Conservation (phyloP, 495 filamentous ascomycete species). For the Daldinia vernicosa region DNA sequence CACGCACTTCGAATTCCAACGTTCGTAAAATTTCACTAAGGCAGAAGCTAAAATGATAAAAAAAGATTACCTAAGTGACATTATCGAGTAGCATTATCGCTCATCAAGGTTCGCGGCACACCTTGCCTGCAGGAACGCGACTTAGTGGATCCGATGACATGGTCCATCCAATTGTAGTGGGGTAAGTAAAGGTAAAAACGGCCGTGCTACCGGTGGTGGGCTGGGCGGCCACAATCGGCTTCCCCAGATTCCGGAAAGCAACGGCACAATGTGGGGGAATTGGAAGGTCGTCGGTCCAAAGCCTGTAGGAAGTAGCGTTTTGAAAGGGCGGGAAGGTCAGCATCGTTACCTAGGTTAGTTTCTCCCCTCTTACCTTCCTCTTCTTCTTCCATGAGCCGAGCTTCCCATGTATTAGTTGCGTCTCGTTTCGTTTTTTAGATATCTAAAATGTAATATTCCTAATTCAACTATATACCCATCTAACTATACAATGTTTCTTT, state of each 20-base stretch:
- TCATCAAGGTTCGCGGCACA: constrained; percentile 26
- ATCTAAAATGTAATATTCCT: constrained; percentile 23
- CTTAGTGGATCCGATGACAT: constrained; percentile 14
- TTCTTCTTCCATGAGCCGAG: constrained; percentile 10
- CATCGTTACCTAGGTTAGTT: constrained; percentile 18
- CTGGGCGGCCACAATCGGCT: constrained; percentile 42
- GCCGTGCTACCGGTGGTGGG: background rate
- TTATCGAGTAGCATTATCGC: constrained; percentile 24
- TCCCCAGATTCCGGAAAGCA: constrained; percentile 47
- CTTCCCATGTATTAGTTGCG: background rate
- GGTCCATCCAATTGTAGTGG: constrained; percentile 31
- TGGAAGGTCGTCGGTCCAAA: constrained; percentile 13
- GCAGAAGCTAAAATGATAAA: constrained; percentile 11
- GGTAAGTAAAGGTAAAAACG: background rate
- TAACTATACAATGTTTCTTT: constrained; percentile 56
- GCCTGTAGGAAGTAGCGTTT: background rate
- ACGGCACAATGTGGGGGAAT: constrained; percentile 45
- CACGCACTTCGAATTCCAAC: background rate
- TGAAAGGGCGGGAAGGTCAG: constrained; percentile 22
- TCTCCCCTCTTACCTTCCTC: constrained; percentile 6
- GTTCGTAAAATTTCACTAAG: constrained; percentile 17
- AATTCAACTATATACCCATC: constrained; percentile 8
- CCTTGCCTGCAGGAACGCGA: constrained; percentile 29
- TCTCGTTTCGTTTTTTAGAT: background rate
- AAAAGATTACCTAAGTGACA: constrained; percentile 5